phyloP scores from a whole-genome alignment of 208 protist genomes.

The Leishmania tropica region DNA sequence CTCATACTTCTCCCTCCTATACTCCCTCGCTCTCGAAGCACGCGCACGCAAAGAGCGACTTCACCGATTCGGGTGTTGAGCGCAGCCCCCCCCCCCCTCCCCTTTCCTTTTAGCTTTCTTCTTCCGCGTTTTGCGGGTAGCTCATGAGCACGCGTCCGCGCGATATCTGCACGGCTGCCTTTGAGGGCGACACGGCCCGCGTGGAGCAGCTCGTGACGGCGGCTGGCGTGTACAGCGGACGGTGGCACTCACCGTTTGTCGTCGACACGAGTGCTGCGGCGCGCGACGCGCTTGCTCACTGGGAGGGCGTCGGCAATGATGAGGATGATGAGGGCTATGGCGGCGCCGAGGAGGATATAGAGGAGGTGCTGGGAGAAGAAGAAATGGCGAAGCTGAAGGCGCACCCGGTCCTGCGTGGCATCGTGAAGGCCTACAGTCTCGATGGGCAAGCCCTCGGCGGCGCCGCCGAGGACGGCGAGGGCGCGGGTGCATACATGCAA shows the following conservation, averaged over 20 bases:
- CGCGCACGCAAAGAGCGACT: neutral
- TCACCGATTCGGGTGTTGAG: neutral
- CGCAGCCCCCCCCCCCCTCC: neutral
- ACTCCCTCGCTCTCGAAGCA: neutral
- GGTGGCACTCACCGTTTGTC: constrained; percentile 40
- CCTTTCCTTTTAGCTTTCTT: neutral
- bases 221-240: constrained; percentile 42
- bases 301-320: neutral
- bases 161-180: constrained; percentile 73
- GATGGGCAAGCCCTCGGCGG: constrained; percentile 7
- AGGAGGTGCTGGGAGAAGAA: constrained; percentile 17
- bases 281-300: constrained; percentile 4
- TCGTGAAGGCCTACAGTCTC: constrained; percentile 27
- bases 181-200: constrained; percentile 62
- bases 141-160: constrained; percentile 48
- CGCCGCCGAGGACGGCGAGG: constrained; percentile 10
- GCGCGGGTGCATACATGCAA: neutral
- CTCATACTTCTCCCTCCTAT: neutral
- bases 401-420: constrained; percentile 8
- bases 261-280: constrained; percentile 24
- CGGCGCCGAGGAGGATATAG: constrained; percentile 11
- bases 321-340: neutral
- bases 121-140: neutral
- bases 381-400: constrained; percentile 18
- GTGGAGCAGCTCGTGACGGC: constrained; percentile 59